phyloP scores from a whole-genome alignment of 306 rosid species.

The Clitoria ternatea region DNA sequence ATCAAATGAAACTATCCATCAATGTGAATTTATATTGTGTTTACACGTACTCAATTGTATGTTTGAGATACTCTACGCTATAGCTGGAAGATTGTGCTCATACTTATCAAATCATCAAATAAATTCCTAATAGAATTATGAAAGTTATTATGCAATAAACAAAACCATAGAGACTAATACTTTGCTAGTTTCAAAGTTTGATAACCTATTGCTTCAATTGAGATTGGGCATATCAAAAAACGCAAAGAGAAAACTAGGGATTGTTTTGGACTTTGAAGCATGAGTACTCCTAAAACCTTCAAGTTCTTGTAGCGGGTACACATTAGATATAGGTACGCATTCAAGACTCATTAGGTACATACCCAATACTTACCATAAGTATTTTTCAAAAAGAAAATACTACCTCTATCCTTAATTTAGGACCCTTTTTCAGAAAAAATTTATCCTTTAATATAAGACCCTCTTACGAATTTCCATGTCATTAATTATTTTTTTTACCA shows the following conservation, averaged over 20 bases:
- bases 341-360: too few species aligned
- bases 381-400: too few species aligned
- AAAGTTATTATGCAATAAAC: not conserved
- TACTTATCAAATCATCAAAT: not conserved
- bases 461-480: too few species aligned
- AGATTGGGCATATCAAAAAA: not conserved
- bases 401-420: too few species aligned
- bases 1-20: not conserved
- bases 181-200: not conserved
- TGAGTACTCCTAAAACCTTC: too few species aligned
- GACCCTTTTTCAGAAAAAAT: too few species aligned
- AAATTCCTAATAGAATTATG: not conserved
- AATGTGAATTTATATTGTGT: not conserved
- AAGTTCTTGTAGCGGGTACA: too few species aligned
- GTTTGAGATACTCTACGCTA: not conserved
- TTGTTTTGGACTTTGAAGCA: not conserved
- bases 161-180: not conserved
- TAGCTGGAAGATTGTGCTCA: not conserved
- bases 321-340: too few species aligned
- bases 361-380: too few species aligned
- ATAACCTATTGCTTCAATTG: not conserved
- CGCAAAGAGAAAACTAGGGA: not conserved
- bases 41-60: not conserved
- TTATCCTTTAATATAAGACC: too few species aligned
- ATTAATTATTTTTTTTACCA: too few species aligned